Evolutionary conservation across 106 monocot species (phyloP).

Genomic region (Hemerocallis citrina): DNA sequence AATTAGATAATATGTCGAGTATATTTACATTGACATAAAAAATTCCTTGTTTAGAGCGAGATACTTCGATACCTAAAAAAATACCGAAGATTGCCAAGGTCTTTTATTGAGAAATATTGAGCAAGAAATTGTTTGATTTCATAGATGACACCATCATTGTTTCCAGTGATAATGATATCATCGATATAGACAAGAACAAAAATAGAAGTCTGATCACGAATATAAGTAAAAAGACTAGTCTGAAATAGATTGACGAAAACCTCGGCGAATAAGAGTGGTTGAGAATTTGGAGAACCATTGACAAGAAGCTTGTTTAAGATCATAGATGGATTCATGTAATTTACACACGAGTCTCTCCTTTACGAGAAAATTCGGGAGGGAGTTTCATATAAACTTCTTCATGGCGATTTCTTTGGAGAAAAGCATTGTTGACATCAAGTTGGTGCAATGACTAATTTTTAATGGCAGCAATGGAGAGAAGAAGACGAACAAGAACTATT

Average conservation of each 20-base stretch:
- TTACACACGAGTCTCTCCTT: background rate
- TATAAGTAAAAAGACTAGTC: background rate
- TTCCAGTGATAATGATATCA: background rate
- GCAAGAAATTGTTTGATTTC: background rate
- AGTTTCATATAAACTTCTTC: conserved; percentile 6
- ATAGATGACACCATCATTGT: background rate
- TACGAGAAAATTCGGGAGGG: background rate
- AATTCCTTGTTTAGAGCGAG: background rate
- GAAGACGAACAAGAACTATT: background rate
- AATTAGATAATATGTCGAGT: background rate
- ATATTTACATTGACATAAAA: background rate
- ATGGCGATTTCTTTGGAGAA: background rate
- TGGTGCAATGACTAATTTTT: background rate
- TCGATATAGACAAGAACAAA: background rate
- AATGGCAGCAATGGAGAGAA: background rate
- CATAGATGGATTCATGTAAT: background rate
- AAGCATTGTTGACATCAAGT: no score
- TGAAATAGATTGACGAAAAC: background rate
- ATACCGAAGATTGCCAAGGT: background rate
- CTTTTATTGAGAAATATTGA: background rate
- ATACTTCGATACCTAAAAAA: background rate
- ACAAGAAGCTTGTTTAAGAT: no score
- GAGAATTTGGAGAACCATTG: background rate
- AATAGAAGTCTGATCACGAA: background rate
- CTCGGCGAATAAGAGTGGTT: background rate